Percentiles rank a stretch among this genome's conserved stretches.
Evolutionary conservation across 306 rosid genomes (phyloP).

Genomic region (Ceratonia siliqua): DNA sequence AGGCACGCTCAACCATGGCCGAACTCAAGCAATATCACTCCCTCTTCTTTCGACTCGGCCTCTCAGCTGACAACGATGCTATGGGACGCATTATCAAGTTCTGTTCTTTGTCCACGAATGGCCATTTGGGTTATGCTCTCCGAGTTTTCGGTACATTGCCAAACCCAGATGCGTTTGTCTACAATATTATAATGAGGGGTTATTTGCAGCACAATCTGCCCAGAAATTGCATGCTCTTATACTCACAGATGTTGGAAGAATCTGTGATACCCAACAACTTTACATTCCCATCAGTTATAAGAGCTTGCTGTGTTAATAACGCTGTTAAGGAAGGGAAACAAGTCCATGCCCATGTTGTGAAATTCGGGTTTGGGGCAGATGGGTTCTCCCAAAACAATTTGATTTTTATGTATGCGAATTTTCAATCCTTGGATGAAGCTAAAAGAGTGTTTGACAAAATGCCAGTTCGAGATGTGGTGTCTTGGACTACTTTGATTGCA

Average conservation of each 20-base stretch:
- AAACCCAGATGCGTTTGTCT: conserved; percentile 61
- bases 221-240: conserved; percentile 40
- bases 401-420: conserved; percentile 48
- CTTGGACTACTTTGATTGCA: conserved; percentile 63
- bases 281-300: conserved; percentile 57
- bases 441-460: conserved; percentile 52
- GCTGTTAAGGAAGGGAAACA: conserved; percentile 47
- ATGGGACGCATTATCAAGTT: conserved; percentile 58
- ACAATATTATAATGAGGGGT: conserved; percentile 59
- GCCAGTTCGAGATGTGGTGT: conserved; percentile 43
- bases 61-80: conserved; percentile 51
- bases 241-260: conserved; percentile 51
- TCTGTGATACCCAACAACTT: conserved; percentile 49
- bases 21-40: conserved; percentile 64
- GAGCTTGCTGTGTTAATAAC: conserved; percentile 41
- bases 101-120: conserved; percentile 46
- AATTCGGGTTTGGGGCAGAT: conserved; percentile 51
- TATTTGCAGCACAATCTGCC: conserved; percentile 28
- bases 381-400: conserved; percentile 46
- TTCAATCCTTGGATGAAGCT: conserved; percentile 50
- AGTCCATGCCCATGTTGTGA: conserved; percentile 61
- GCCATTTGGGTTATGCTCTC: conserved; percentile 54
- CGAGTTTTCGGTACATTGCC: conserved; percentile 46
- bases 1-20: conserved; percentile 51
- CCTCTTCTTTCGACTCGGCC: conserved; percentile 54